phyloP scores from a whole-genome alignment of 805 yeast genomes.

The Ogataea polymorpha region DNA sequence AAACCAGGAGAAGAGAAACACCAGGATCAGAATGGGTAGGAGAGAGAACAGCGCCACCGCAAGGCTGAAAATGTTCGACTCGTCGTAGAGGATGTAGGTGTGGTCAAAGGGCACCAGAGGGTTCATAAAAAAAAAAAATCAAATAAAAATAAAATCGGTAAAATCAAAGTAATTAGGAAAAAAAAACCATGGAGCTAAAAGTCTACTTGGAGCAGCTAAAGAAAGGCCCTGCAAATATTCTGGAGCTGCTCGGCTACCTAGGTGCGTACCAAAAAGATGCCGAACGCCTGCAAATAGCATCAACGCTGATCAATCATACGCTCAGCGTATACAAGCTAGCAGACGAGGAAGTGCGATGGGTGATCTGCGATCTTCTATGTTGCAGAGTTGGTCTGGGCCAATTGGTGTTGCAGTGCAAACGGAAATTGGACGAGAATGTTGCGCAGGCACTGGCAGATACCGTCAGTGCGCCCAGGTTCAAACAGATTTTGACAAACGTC shows the following conservation, averaged over 20 bases:
- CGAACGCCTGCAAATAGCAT: constrained; percentile 1
- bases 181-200: constrained; percentile 1
- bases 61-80: constrained; percentile 57
- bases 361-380: constrained; percentile 11
- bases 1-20: constrained; percentile 82
- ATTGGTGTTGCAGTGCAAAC: constrained; percentile 11
- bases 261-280: neutral
- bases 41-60: constrained; percentile 71
- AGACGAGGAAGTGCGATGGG: constrained; percentile 2
- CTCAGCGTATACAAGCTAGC: constrained; percentile 17
- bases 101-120: constrained; percentile 67
- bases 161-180: neutral
- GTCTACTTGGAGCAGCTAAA: neutral
- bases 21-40: constrained; percentile 73
- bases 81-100: constrained; percentile 78
- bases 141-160: neutral
- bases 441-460: constrained; percentile 10
- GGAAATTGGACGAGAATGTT: neutral
- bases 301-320: constrained; percentile 7
- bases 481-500: neutral
- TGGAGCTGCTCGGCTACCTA: neutral
- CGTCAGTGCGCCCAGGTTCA: constrained; percentile 6
- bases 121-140: neutral
- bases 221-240: neutral
- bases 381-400: constrained; percentile 27